A percentile compares a stretch with the other conserved stretches of the same genome.
phyloP scores from a whole-genome alignment of 768 basidiomycete species.

The Auriscalpium vulgare region DNA sequence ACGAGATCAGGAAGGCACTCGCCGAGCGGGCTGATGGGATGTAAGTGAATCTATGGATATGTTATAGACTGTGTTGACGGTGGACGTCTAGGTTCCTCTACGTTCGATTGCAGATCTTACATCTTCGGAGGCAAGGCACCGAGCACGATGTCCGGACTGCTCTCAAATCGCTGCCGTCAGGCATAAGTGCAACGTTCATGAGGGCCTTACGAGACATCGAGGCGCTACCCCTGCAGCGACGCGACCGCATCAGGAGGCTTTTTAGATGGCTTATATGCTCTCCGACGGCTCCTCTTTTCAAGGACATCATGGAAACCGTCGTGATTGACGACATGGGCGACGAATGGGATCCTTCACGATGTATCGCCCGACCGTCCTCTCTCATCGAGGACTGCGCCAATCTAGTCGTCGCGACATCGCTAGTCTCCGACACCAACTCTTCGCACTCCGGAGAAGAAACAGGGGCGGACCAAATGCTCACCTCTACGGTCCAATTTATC shows the following conservation, averaged over 20 bases:
- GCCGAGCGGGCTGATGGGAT: conserved; percentile 2
- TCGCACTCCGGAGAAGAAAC: too few species aligned
- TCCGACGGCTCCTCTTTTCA: background rate
- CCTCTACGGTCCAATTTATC: background rate
- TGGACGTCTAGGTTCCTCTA: background rate
- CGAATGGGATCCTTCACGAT: background rate
- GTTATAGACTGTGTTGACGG: background rate
- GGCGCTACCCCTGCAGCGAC: background rate
- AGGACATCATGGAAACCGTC: background rate
- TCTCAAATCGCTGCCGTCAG: background rate
- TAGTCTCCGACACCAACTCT: too few species aligned
- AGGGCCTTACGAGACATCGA: background rate
- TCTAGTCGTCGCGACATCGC: background rate
- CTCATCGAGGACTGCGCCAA: conserved; percentile 3
- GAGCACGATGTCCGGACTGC: background rate
- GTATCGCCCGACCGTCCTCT: background rate
- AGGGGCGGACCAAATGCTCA: background rate
- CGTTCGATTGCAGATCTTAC: conserved; percentile 1
- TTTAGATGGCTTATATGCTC: conserved; percentile 1
- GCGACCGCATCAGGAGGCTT: background rate
- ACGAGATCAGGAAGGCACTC: background rate
- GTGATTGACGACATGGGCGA: background rate
- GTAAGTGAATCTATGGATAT: background rate
- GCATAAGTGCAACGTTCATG: conserved; percentile 1
- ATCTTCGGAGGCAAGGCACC: conserved; percentile 3